Evolutionary conservation across 139 green algal genomes (phyloP).

Genomic region (Chlamydomonas sp.): DNA sequence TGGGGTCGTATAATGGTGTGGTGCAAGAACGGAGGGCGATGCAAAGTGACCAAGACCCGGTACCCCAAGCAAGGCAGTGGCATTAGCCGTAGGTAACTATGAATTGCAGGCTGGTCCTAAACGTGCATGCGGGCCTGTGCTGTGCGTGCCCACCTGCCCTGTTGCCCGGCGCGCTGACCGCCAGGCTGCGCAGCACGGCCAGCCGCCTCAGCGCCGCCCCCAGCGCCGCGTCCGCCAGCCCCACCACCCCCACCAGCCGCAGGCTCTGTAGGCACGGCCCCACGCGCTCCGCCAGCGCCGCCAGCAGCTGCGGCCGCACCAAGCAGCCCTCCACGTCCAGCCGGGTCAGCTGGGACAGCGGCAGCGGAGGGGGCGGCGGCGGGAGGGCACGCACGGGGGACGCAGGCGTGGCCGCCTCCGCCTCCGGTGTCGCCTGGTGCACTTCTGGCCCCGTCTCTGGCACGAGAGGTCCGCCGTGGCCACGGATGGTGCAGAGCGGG

Average conservation of each 20-base stretch:
- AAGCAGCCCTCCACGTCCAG: conserved; percentile 23
- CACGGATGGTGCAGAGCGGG: not conserved
- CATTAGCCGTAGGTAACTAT: no score
- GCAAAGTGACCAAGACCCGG: no score
- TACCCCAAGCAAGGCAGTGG: no score
- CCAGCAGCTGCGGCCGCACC: conserved; percentile 12
- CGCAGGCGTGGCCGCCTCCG: not conserved
- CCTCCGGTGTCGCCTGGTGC: not conserved
- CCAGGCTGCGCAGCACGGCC: not conserved
- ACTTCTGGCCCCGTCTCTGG: not conserved
- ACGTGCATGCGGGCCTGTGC: no score
- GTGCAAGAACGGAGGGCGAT: no score
- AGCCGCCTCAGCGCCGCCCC: not conserved
- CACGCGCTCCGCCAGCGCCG: not conserved
- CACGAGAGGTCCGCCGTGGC: not conserved
- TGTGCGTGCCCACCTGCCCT: not conserved
- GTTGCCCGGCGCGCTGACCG: conserved; percentile 13
- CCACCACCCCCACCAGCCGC: conserved; percentile 27
- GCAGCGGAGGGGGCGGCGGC: not conserved
- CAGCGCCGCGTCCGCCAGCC: conserved; percentile 12
- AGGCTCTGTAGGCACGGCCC: not conserved
- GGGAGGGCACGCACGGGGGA: not conserved
- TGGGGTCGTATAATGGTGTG: no score
- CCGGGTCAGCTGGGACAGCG: not conserved
- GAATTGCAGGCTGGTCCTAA: no score